A percentile compares a stretch with the other conserved stretches of the same genome.
Evolutionary conservation across 1,139 yeast genomes (phyloP).

Genomic region (Yamadazyma dushanensis): DNA sequence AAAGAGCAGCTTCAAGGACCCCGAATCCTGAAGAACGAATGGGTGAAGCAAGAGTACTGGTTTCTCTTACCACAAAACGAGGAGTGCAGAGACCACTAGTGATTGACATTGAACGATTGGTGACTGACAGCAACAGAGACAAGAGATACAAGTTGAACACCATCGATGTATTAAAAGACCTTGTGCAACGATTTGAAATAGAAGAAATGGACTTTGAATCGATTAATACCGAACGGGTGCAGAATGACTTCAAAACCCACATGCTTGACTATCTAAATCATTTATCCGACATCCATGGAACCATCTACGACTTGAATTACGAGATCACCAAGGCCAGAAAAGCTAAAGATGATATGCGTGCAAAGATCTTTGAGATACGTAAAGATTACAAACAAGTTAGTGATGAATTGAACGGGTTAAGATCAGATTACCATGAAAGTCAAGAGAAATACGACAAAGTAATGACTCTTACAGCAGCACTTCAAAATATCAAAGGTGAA

Average conservation of each 20-base stretch:
- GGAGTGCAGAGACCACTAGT: constrained; percentile 27
- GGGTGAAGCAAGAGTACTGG: no score
- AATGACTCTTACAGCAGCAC: constrained; percentile 16
- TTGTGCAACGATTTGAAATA: constrained; percentile 31
- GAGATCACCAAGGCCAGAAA: constrained; percentile 38
- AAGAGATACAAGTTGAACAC: constrained; percentile 31
- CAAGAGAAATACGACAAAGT: constrained; percentile 26
- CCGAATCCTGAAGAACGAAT: neutral
- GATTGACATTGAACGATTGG: constrained; percentile 31
- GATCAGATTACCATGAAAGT: constrained; percentile 29
- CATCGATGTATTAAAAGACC: constrained; percentile 38
- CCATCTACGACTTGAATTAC: constrained; percentile 40
- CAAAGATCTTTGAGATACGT: constrained; percentile 38
- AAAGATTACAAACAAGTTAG: constrained; percentile 40
- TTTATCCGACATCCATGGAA: constrained; percentile 38
- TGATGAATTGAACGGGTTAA: constrained; percentile 36
- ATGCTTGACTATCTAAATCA: constrained; percentile 29
- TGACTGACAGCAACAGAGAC: constrained; percentile 22
- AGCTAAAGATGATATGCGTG: constrained; percentile 41
- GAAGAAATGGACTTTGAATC: constrained; percentile 13
- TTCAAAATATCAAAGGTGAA: constrained; percentile 7
- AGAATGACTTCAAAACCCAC: constrained; percentile 34
- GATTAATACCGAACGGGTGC: constrained; percentile 23
- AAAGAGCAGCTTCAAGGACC: constrained; percentile 1
- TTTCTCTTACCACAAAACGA: constrained; percentile 23